Evolutionary conservation across 208 protist species (phyloP), one percentile per base, ranked within the genome.

Genomic region (Willaertia magna): DNA sequence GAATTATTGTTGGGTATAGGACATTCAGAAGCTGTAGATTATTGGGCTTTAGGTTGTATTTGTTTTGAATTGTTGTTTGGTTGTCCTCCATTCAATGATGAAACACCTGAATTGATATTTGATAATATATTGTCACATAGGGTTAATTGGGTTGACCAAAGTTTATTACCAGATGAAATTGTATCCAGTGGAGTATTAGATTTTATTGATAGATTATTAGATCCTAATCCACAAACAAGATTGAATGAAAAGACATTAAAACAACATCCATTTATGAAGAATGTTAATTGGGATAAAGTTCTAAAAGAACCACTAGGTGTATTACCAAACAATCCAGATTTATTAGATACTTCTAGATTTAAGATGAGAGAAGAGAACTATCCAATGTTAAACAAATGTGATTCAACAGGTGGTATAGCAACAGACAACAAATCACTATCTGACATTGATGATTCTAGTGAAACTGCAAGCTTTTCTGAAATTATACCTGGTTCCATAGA

Each of bases 11-110:
- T 84, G 14, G 79, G 49, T 44, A 84, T 34, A 4, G n/a, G 4
- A 84, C 84, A 86, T 30, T 40, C 30, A 20, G 26, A 67, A 42
- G 48, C 26, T 18, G 84, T 86, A 12, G 84, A 86, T 86, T 76
- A 18, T 52, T 86, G 47, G 46, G 51, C 48, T 42, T 49, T 86
- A 16, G 84, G 84, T 39, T 42, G 22, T 20, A 67, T 86, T 61
- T 18, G 79, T 7, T 89, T 90, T 74, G 81, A 89, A 85, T 92
- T 95, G 20, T 81, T 95, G 1, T 87, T 81, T 18, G 93, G 93
- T 9, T 82, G 52, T 30, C 93, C 93, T 22, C 93, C 93, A 14
- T 95, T 95, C 49, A 93, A 94, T 75, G 93, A 90, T 67, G 92
- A 95, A 7, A 92, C 93, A 26, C 90, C 91, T 34, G 90, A 94